These are phyloP conservation scores for Malus hybrid DNA, from an alignment of 331 rosid species.

Conservation along the genomic window DNA sequence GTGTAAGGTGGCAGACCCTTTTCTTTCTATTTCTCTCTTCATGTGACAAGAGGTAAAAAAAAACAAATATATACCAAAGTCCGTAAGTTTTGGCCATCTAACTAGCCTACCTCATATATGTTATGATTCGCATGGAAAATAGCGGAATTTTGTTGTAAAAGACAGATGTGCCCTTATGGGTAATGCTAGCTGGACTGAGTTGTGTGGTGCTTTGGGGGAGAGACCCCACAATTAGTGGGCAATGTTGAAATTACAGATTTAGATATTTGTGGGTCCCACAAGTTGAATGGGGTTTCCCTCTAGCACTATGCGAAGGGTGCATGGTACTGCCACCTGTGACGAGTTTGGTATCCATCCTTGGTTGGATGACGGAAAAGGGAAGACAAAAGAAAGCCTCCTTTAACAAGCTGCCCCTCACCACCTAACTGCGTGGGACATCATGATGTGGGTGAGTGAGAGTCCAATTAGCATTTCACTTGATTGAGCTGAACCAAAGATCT, in stretches of 20 bases:
- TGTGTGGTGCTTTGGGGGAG: slow-evolving; percentile 23
- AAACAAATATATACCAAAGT: neutral
- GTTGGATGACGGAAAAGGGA: slow-evolving; percentile 41
- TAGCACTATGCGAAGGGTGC: slow-evolving; percentile 23
- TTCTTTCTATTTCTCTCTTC: neutral
- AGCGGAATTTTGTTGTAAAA: neutral
- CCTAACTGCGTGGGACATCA: slow-evolving; percentile 41
- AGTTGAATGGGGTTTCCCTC: slow-evolving; percentile 28
- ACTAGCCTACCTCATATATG: neutral
- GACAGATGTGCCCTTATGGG: neutral
- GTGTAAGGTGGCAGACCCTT: neutral
- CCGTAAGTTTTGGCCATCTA: neutral
- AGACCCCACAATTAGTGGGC: slow-evolving; percentile 29
- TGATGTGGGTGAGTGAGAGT: slow-evolving; percentile 18
- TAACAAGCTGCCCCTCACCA: slow-evolving; percentile 30
- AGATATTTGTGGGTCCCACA: slow-evolving; percentile 46
- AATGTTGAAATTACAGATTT: slow-evolving; percentile 16
- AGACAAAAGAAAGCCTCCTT: slow-evolving; percentile 32
- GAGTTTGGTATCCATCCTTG: slow-evolving; percentile 65
- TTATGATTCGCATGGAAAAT: neutral
- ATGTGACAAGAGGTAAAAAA: neutral
- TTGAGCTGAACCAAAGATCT: slow-evolving; percentile 12
- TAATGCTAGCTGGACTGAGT: slow-evolving; percentile 41
- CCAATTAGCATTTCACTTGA: slow-evolving; percentile 12
- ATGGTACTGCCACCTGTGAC: slow-evolving; percentile 36